Conservation (phyloP, 2,329 filamentous ascomycete genomes). For the Cryphonectria radicalis region DNA sequence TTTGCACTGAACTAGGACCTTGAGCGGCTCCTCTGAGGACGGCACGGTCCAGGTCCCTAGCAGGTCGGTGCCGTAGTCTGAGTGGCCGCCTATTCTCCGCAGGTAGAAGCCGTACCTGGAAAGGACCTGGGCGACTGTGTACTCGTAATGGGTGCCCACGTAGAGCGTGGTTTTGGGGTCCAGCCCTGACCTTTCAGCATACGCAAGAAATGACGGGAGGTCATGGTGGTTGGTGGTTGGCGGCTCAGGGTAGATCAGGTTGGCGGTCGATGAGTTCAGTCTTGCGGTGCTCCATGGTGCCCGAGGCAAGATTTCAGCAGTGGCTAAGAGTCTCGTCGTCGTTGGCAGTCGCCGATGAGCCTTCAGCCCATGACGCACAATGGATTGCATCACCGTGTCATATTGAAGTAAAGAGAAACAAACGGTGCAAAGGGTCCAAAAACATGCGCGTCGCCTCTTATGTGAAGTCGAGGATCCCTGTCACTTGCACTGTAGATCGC, state of each 20-base stretch:
- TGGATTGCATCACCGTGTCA: constrained; percentile 28
- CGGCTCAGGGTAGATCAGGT: constrained; percentile 50
- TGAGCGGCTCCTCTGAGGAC: constrained; percentile 44
- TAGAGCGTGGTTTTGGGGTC: constrained; percentile 63
- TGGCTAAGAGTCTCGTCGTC: neutral
- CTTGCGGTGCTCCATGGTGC: constrained; percentile 19
- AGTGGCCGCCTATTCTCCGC: constrained; percentile 65
- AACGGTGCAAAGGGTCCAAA: neutral
- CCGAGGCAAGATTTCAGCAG: neutral
- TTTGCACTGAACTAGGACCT: constrained; percentile 71
- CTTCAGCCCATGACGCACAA: constrained; percentile 24
- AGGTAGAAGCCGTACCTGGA: constrained; percentile 66
- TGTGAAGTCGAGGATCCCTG: constrained; percentile 1
- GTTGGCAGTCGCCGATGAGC: constrained; percentile 13
- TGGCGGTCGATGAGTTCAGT: constrained; percentile 17
- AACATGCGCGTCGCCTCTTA: neutral
- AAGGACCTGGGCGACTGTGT: constrained; percentile 63
- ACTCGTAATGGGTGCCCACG: constrained; percentile 78
- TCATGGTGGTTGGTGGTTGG: constrained; percentile 61
- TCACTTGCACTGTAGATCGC: constrained; percentile 9
- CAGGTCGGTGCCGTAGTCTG: constrained; percentile 75
- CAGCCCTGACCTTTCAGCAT: constrained; percentile 62
- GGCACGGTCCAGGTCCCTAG: constrained; percentile 71
- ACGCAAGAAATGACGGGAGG: constrained; percentile 66
- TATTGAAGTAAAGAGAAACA: constrained; percentile 1